Conservation (phyloP, 257 asterid genomes). For the Thymus mandschuricus region DNA sequence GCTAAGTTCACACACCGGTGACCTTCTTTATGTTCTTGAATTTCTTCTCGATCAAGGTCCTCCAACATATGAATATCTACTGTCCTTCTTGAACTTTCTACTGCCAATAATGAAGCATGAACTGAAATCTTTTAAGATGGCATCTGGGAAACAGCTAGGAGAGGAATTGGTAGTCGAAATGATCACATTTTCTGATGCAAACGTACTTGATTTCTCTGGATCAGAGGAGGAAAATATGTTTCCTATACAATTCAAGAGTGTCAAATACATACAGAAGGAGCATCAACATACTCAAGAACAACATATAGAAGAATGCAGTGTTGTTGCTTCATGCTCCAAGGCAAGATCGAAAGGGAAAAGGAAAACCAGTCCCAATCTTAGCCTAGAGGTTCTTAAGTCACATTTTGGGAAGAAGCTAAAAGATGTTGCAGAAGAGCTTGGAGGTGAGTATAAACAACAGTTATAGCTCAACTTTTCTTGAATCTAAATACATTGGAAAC, state of each 20-base stretch:
- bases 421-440: no score
- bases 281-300: no score
- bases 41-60: constrained; percentile 11
- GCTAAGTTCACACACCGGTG: constrained; percentile 16
- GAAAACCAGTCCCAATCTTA: no score
- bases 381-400: no score
- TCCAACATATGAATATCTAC: background rate
- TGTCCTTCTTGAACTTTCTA: background rate
- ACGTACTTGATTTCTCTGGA: background rate
- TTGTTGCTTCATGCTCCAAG: background rate
- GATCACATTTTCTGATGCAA: background rate
- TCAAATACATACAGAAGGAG: no score
- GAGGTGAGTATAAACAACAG: background rate
- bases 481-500: no score
- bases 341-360: background rate
- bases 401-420: no score
- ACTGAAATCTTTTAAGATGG: constrained; percentile 15
- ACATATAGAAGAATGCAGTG: background rate
- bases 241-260: background rate
- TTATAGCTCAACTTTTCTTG: background rate
- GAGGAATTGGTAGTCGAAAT: constrained; percentile 26
- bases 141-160: constrained; percentile 15
- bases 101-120: background rate
- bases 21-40: constrained; percentile 8
- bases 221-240: background rate